Evolutionary conservation across 2,329 filamentous ascomycete species (phyloP), one percentile per base, ranked within the genome.

Genomic region (Phaeophleospora eucalypticola): DNA sequence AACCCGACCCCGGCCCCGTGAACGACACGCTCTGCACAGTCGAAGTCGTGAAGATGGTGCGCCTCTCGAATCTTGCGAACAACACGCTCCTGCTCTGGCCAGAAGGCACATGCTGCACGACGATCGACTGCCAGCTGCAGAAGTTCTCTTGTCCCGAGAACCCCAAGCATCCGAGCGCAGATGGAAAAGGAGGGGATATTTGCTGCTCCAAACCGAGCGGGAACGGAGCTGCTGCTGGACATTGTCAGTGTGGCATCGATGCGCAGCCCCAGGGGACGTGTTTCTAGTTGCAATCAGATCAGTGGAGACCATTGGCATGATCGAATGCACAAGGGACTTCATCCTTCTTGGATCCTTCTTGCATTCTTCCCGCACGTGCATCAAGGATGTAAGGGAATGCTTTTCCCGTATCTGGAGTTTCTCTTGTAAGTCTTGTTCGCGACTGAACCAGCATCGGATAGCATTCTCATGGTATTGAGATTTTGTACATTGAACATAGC

Each of bases 21-120:
- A 40, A 46, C 20, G 50, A 53, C 46, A 49, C 46, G 14, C 73
- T 73, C 43, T 53, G 50, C 41, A 53, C 50, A 12, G 41, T 53
- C 36, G 47, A 39, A 10, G 43, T 53, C 2, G 20, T 49, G 12
- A 41, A 49, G 24, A 27, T 44, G 36, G 15, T 53, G 9, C 46
- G 40, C 24, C 45, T 39, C 12, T 41, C 33, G 9, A 41, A 49
- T 36, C 40, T 43, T 16, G 21, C 36, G 8, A 49, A 53, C 46
- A 49, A 53, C 32, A 53, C 50, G 8, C 43, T 53, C 18, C 40
- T 49, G 2, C 43, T 53, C 43, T 49, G 46, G 50, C 50, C 50
- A 2, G 49, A 49, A 19, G 39, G 20, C 15, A 46, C 50, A 6
- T 53, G 50, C 46, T 53, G 50, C 33, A 53, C 50, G 3, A 53